phyloP scores from a whole-genome alignment of 306 rosid genomes.

The Gleditsia sinensis region DNA sequence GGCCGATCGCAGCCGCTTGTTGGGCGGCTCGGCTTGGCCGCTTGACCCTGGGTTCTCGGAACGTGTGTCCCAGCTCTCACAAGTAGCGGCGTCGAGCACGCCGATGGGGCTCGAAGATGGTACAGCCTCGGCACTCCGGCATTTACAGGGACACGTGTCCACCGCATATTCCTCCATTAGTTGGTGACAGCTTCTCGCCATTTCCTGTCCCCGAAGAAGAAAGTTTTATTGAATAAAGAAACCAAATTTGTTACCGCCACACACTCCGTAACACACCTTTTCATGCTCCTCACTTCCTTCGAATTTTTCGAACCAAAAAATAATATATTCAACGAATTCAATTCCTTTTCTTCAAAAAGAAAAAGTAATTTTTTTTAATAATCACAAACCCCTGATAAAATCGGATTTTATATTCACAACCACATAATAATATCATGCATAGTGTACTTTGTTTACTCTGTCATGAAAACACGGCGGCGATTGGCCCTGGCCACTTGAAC shows the following conservation, averaged over 20 bases:
- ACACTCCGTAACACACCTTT: slow-evolving; percentile 36
- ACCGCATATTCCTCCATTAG: slow-evolving; percentile 71
- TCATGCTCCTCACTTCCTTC: slow-evolving; percentile 34
- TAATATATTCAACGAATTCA: not conserved
- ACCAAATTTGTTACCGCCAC: slow-evolving; percentile 7
- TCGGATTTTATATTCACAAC: not conserved
- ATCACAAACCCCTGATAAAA: too few species aligned
- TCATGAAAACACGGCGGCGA: slow-evolving; percentile 32
- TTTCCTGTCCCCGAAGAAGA: slow-evolving; percentile 61
- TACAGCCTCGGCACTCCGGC: slow-evolving; percentile 28
- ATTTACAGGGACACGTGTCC: slow-evolving; percentile 62
- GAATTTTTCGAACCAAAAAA: not conserved
- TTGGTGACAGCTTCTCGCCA: slow-evolving; percentile 84
- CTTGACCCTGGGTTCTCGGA: slow-evolving; percentile 39
- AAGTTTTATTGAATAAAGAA: slow-evolving; percentile 9
- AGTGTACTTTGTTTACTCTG: slow-evolving; percentile 47
- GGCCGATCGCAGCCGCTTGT: slow-evolving; percentile 49
- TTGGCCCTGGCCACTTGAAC: slow-evolving; percentile 37
- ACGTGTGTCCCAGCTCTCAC: slow-evolving; percentile 61
- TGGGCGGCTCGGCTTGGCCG: slow-evolving; percentile 45
- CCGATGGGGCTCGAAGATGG: slow-evolving; percentile 69
- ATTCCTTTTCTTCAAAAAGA: too few species aligned
- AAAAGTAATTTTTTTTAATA: too few species aligned
- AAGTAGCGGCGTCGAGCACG: slow-evolving; percentile 68
- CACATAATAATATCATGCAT: not conserved